A percentile compares a stretch with the other conserved stretches of the same genome.
Evolutionary conservation across 345 rosid species (phyloP).

Genomic region (Chamaenerion angustifolium): DNA sequence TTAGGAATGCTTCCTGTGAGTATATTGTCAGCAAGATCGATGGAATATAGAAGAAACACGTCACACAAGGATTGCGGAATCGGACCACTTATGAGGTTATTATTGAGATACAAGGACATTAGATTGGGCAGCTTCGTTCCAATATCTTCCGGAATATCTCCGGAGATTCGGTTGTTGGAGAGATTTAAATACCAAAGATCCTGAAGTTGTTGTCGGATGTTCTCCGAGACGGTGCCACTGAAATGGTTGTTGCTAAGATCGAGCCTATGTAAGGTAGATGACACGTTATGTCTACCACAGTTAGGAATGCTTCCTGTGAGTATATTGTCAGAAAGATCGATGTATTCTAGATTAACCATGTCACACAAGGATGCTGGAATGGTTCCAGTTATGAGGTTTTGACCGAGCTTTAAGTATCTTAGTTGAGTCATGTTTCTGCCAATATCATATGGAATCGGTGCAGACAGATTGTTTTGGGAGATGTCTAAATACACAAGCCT

Average conservation of each 20-base stretch:
- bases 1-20: background rate
- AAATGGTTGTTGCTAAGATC: too few species aligned
- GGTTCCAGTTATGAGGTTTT: background rate
- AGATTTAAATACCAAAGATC: background rate
- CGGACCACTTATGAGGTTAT: background rate
- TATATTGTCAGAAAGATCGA: background rate
- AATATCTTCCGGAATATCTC: background rate
- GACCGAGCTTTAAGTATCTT: background rate
- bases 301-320: background rate
- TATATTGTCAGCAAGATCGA: background rate
- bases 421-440: background rate
- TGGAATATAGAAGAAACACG: too few species aligned
- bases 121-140: background rate
- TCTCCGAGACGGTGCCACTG: too few species aligned
- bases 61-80: slow-evolving; percentile 1
- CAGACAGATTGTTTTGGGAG: too few species aligned
- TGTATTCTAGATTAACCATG: too few species aligned
- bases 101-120: accelerated
- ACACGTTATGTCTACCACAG: background rate
- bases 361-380: background rate
- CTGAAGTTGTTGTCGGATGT: too few species aligned
- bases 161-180: background rate
- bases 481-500: too few species aligned
- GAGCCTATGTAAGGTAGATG: too few species aligned
- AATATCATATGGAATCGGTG: background rate